Evolutionary conservation across 1,284 basidiomycete genomes (phyloP).

Genomic region (Cryptococcus sp.): DNA sequence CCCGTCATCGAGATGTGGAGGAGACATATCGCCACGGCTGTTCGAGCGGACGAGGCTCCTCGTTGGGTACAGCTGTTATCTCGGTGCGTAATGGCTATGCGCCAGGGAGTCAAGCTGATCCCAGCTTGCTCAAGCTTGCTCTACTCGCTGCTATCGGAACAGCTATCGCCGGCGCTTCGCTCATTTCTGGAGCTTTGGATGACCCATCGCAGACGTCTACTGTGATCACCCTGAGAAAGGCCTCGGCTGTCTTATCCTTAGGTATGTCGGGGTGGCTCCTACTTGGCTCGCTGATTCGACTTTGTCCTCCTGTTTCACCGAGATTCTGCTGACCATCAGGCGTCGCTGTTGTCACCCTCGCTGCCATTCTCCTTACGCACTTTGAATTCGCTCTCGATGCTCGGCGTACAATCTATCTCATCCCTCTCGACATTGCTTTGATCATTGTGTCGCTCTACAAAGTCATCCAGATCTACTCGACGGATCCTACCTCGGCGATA

Average conservation of each 20-base stretch:
- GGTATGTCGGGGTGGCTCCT: conserved; percentile 4
- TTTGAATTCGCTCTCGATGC: conserved; percentile 8
- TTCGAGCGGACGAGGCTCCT: conserved; percentile 5
- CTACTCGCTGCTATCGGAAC: conserved; percentile 13
- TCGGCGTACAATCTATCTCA: conserved; percentile 1
- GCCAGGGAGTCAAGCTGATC: neutral
- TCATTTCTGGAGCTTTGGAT: neutral
- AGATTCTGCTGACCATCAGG: conserved; percentile 2
- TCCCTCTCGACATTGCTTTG: neutral
- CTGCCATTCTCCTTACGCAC: conserved; percentile 11
- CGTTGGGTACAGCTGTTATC: neutral
- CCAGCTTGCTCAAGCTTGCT: neutral
- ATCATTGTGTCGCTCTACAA: conserved; percentile 5
- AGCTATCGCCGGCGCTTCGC: conserved; percentile 4
- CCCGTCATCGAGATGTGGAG: conserved; percentile 15
- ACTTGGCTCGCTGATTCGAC: neutral
- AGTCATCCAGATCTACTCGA: conserved; percentile 3
- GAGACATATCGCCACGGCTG: conserved; percentile 7
- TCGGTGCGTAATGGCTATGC: neutral
- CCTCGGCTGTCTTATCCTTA: conserved; percentile 11
- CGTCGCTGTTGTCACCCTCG: conserved; percentile 4
- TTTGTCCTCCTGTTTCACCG: neutral
- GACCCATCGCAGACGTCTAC: neutral
- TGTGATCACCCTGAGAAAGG: conserved; percentile 10
- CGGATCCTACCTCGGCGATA: conserved; percentile 1